Conservation (phyloP, 495 filamentous ascomycete species). For the Astrothelium macrocarpum region DNA sequence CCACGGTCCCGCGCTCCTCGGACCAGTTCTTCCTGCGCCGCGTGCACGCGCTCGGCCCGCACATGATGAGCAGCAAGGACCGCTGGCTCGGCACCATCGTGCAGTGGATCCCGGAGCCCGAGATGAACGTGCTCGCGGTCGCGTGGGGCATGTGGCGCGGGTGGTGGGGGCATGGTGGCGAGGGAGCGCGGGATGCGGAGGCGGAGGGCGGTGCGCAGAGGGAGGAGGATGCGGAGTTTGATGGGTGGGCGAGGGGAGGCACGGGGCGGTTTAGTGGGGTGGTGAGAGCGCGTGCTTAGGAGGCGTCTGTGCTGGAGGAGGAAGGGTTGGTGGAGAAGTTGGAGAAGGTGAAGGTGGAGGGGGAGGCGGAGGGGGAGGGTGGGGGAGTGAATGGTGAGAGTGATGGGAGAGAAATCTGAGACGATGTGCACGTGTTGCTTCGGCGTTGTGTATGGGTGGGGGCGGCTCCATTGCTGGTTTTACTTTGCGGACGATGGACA, state of each 20-base stretch:
- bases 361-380: no score
- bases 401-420: no score
- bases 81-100: conserved; percentile 24
- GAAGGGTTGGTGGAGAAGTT: no score
- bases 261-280: conserved; percentile 25
- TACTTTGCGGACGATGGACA: no score
- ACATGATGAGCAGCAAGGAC: conserved; percentile 18
- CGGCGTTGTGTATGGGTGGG: no score
- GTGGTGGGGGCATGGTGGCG: no score
- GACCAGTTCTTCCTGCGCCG: conserved; percentile 19
- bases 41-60: conserved; percentile 6
- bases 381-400: no score
- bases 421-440: no score
- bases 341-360: no score
- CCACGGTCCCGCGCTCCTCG: background rate
- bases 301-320: background rate
- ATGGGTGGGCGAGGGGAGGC: conserved; percentile 27
- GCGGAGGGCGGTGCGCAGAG: conserved; percentile 9
- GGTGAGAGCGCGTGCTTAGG: conserved; percentile 4
- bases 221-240: conserved; percentile 25
- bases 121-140: conserved; percentile 19
- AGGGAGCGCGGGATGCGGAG: background rate
- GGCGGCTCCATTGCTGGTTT: no score
- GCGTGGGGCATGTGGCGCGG: conserved; percentile 26
- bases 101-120: conserved; percentile 22